Evolutionary conservation across 164 flowering plant species (phyloP).

Genomic region (Pachysandra terminalis): DNA sequence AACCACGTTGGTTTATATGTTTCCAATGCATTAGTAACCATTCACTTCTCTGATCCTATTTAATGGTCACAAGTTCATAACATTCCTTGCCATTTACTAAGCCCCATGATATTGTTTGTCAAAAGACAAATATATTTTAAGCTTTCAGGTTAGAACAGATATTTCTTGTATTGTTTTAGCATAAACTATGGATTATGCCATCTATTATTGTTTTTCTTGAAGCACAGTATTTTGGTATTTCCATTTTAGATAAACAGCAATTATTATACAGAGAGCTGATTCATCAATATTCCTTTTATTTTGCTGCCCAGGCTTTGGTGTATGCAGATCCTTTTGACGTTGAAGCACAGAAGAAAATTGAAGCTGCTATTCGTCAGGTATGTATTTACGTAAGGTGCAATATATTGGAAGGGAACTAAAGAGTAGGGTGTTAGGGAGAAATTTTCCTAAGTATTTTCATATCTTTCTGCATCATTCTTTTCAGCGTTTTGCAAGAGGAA

Average conservation of each 20-base stretch:
- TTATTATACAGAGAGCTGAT: constrained; percentile 7
- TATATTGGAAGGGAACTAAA: background rate
- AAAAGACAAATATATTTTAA: too few species aligned
- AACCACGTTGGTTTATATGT: background rate
- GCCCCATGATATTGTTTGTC: too few species aligned
- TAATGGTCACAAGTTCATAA: background rate
- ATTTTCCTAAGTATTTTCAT: too few species aligned
- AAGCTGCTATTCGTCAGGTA: constrained; percentile 96
- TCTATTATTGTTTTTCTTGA: background rate
- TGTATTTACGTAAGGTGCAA: constrained; percentile 8
- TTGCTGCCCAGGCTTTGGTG: constrained; percentile 56
- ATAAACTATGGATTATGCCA: background rate
- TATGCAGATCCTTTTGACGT: constrained; percentile 98
- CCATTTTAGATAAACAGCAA: background rate
- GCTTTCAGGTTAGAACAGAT: background rate
- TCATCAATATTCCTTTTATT: constrained; percentile 9
- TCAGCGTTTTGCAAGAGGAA: too few species aligned
- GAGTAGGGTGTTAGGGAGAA: background rate
- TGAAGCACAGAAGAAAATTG: constrained; percentile 94
- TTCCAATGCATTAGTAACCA: background rate
- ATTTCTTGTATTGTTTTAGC: background rate
- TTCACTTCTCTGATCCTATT: background rate
- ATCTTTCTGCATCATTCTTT: background rate
- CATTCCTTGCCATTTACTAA: background rate
- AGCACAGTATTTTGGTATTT: background rate